These are phyloP conservation scores for Schrenkiella parvula DNA, from an alignment of 345 rosid genomes.

Conservation along the genomic window DNA sequence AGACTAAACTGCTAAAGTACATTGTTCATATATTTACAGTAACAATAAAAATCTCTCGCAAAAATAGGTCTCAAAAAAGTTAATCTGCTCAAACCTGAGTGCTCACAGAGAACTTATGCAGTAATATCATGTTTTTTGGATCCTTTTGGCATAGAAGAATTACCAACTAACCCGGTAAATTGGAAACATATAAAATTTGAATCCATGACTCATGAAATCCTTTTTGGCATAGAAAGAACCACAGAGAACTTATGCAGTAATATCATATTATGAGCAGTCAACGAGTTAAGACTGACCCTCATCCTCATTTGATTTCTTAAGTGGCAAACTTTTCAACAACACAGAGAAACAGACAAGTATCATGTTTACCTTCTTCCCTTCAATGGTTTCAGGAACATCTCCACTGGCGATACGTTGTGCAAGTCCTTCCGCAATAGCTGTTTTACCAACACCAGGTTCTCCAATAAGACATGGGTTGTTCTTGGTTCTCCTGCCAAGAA, in stretches of 20 bases:
- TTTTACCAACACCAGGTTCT: conserved; percentile 99
- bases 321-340: neutral
- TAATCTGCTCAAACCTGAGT: neutral
- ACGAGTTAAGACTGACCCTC: neutral
- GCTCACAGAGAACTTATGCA: neutral
- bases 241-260: too few relatives aligned
- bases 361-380: conserved; percentile 77
- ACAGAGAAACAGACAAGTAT: neutral
- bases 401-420: conserved; percentile 91
- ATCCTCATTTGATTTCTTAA: neutral
- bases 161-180: neutral
- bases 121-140: neutral
- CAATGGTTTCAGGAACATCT: conserved; percentile 98
- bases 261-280: too few relatives aligned
- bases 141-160: neutral
- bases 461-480: conserved; percentile 98
- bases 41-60: neutral
- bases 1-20: neutral
- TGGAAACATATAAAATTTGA: neutral
- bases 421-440: conserved; percentile 99
- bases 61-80: neutral
- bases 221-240: too few relatives aligned
- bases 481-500: conserved; percentile 95
- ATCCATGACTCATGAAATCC: neutral
- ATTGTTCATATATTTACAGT: neutral